These are phyloP conservation scores for Trypanosoma congolense DNA, from an alignment of 208 protist genomes.

Conservation along the genomic window DNA sequence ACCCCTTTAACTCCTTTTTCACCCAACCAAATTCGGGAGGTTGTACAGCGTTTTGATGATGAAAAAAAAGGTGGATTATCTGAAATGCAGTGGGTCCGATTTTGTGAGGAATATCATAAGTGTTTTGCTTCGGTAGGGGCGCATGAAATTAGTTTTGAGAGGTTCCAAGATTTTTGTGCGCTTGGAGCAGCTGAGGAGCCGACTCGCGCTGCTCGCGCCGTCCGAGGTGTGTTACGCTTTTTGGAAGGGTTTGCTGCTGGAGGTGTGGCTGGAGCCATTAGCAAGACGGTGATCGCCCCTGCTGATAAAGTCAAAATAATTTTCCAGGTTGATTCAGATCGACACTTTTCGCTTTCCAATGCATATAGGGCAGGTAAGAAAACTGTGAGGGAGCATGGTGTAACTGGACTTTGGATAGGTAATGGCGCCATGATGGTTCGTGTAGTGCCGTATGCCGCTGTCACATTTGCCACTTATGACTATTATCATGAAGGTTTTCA, in stretches of 20 bases:
- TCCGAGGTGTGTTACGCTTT: slow-evolving; percentile 55
- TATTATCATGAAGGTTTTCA: slow-evolving; percentile 65
- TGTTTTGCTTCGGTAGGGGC: slow-evolving; percentile 49
- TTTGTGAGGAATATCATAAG: slow-evolving; percentile 65
- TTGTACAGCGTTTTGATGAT: slow-evolving; percentile 56
- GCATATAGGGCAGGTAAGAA: slow-evolving; percentile 53
- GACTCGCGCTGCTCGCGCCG: slow-evolving; percentile 10
- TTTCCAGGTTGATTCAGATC: slow-evolving; percentile 87
- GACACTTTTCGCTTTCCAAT: slow-evolving; percentile 57
- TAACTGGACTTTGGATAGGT: slow-evolving; percentile 89
- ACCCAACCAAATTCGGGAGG: slow-evolving; percentile 32
- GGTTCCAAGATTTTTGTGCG: slow-evolving; percentile 61
- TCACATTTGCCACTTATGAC: slow-evolving; percentile 92
- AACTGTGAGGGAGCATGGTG: slow-evolving; percentile 82
- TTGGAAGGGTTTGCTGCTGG: slow-evolving; percentile 90
- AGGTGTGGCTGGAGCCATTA: slow-evolving; percentile 91
- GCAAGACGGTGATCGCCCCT: slow-evolving; percentile 91
- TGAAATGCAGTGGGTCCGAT: slow-evolving; percentile 60
- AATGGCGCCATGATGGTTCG: slow-evolving; percentile 94
- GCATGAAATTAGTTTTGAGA: slow-evolving; percentile 53
- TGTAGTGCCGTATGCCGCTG: slow-evolving; percentile 92
- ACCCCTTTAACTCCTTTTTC: slow-evolving; percentile 38
- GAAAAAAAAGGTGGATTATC: slow-evolving; percentile 49
- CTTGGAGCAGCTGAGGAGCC: slow-evolving; percentile 11
- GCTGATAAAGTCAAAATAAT: slow-evolving; percentile 94